These are phyloP conservation scores for Alnus rubra DNA, from an alignment of 306 rosid species.

Conservation along the genomic window DNA sequence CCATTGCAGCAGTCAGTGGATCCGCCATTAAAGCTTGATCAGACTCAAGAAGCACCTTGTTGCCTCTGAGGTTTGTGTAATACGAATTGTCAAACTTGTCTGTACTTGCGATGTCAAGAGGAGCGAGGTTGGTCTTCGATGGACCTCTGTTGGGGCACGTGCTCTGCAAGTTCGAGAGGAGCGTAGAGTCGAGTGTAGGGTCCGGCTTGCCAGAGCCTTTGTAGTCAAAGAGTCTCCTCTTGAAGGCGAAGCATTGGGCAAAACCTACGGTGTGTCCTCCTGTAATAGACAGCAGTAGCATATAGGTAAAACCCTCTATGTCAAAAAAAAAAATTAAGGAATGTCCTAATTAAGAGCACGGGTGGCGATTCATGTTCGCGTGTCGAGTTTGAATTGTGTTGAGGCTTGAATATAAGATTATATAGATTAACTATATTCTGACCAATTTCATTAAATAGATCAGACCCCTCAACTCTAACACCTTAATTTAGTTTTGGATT, in stretches of 20 bases:
- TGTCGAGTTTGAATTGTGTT: too few species aligned
- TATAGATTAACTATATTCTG: too few species aligned
- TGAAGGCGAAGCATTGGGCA: slow-evolving; percentile 65
- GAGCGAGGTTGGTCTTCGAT: slow-evolving; percentile 52
- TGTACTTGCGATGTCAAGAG: slow-evolving; percentile 49
- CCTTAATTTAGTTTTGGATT: too few species aligned
- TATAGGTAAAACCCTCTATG: background rate
- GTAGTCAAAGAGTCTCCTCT: slow-evolving; percentile 58
- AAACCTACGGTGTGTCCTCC: slow-evolving; percentile 79
- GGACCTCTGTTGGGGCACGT: slow-evolving; percentile 49
- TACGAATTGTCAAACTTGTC: slow-evolving; percentile 55
- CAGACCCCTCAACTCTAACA: too few species aligned
- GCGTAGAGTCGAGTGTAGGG: slow-evolving; percentile 42
- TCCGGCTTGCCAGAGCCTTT: slow-evolving; percentile 63
- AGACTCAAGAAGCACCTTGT: slow-evolving; percentile 55
- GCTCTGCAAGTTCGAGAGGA: slow-evolving; percentile 39
- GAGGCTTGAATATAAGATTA: too few species aligned
- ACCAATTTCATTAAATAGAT: too few species aligned
- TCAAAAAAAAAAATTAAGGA: background rate
- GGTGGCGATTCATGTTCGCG: too few species aligned
- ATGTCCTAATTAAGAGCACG: too few species aligned
- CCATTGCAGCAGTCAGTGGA: slow-evolving; percentile 40
- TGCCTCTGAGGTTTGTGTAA: slow-evolving; percentile 34
- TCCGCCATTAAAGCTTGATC: slow-evolving; percentile 54
- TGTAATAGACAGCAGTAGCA: slow-evolving; percentile 2